A percentile compares a stretch with the other conserved stretches of the same genome.
Evolutionary conservation across 805 yeast species (phyloP).

Genomic region (Cyberlindnera maritima): DNA sequence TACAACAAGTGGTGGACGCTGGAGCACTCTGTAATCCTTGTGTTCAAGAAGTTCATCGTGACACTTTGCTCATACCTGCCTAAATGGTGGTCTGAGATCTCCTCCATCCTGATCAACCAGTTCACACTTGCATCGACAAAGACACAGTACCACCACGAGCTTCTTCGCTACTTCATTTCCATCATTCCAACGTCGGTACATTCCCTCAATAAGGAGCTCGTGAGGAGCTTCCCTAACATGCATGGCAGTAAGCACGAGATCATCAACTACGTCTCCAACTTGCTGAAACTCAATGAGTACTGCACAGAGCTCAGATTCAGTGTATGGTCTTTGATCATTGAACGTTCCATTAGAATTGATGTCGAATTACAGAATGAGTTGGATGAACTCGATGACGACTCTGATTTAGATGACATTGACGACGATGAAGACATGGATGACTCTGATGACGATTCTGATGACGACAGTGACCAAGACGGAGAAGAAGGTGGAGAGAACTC

Average conservation of each 20-base stretch:
- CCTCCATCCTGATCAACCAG: conserved; percentile 60
- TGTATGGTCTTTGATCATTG: conserved; percentile 79
- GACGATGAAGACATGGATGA: conserved; percentile 34
- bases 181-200: conserved; percentile 81
- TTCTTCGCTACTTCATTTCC: conserved; percentile 60
- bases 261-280: conserved; percentile 63
- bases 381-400: conserved; percentile 66
- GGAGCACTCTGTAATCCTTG: conserved; percentile 41
- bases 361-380: conserved; percentile 88
- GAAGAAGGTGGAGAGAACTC: conserved; percentile 12
- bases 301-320: conserved; percentile 72
- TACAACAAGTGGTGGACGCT: conserved; percentile 59
- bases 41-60: conserved; percentile 68
- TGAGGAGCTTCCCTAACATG: conserved; percentile 75
- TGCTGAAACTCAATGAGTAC: conserved; percentile 58
- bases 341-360: conserved; percentile 80
- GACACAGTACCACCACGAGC: conserved; percentile 56
- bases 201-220: conserved; percentile 56
- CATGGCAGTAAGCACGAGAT: conserved; percentile 52
- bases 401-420: conserved; percentile 31
- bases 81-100: conserved; percentile 86
- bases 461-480: conserved; percentile 31
- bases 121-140: conserved; percentile 39
- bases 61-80: conserved; percentile 85
- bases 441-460: conserved; percentile 20